Evolutionary conservation across 768 basidiomycete species (phyloP), one percentile per base, ranked within the genome.

Genomic region (Suillus americanus): DNA sequence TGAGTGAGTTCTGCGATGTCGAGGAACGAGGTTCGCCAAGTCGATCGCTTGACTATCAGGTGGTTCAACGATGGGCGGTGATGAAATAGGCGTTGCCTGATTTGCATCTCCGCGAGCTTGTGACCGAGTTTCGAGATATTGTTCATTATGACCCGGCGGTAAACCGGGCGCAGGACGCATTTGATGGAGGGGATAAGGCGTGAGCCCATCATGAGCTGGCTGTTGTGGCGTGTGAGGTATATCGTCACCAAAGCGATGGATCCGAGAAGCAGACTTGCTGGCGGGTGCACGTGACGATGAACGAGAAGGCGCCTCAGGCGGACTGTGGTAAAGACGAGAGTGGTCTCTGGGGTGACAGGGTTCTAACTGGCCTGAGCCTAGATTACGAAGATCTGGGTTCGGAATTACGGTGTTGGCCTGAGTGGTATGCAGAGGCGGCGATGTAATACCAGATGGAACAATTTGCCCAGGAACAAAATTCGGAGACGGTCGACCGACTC

Each of bases 391-490:
- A 41, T 51, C 53, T n/a, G 66, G 60, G 30, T 51, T 28, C 5
- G 65, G 23, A 28, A 60, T 18, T 16, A 66, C 57, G 38, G 25
- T 40, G 9, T 59, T 40, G n/a, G 61, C n/a, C 40, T 56, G 48
- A 40, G 23, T 35, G 61, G 16, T 25, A 57, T 60, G 48, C 8
- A 25, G 16, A 28, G 18, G 14, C 9, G 62, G 23, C 8, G 18
- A 38, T 20, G 18, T 61, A 5, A n/a, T n/a, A 41, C 46, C 63
- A 62, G 43, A 40, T 14, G 85, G 35, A 86, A 77, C 10, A 43
- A 88, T 76, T 73, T 88, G 85, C 14, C 86, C 87, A 16, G 86
- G 86, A 7, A 78, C 74, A 25, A 88, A 77, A 63, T 83, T 83
- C 30, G 86, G 72, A 38, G 83, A 80, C 45, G 82, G 75, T n/a